phyloP scores from a whole-genome alignment of 495 filamentous ascomycete species.

The Talaromyces adpressus region DNA sequence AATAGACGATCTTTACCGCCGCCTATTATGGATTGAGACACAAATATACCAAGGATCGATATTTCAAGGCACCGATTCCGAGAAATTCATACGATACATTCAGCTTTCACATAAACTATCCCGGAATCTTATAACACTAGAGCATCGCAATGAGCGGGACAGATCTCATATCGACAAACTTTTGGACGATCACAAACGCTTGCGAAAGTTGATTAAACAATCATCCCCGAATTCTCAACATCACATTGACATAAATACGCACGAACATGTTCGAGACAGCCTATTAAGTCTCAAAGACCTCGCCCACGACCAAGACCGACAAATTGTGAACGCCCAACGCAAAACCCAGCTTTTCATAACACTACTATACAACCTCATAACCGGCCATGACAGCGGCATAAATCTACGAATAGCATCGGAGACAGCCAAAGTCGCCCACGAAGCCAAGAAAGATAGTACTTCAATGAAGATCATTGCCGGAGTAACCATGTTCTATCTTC shows the following conservation, averaged over 20 bases:
- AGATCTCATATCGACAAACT: constrained; percentile 11
- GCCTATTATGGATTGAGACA: constrained; percentile 16
- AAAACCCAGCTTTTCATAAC: constrained; percentile 14
- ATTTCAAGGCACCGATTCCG: constrained; percentile 14
- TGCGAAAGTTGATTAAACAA: constrained; percentile 6
- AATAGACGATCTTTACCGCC: constrained; percentile 12
- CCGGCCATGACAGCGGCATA: constrained; percentile 15
- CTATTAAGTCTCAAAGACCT: constrained; percentile 10
- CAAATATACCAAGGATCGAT: constrained; percentile 16
- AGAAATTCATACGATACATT: constrained; percentile 13
- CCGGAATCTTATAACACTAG: constrained; percentile 14
- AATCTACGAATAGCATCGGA: constrained; percentile 19
- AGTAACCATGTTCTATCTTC: constrained; percentile 31
- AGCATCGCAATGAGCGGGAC: constrained; percentile 14
- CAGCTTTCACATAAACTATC: constrained; percentile 14
- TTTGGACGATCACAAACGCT: constrained; percentile 10
- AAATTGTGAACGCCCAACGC: constrained; percentile 11
- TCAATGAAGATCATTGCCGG: constrained; percentile 34
- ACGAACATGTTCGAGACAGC: constrained; percentile 12
- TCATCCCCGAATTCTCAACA: background rate
- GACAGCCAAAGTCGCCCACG: constrained; percentile 20
- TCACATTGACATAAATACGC: background rate
- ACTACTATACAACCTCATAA: constrained; percentile 17
- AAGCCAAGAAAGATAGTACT: constrained; percentile 24
- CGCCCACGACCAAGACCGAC: constrained; percentile 12